Evolutionary conservation across 148 eudicot species (phyloP).

Genomic region (Spergularia marina): DNA sequence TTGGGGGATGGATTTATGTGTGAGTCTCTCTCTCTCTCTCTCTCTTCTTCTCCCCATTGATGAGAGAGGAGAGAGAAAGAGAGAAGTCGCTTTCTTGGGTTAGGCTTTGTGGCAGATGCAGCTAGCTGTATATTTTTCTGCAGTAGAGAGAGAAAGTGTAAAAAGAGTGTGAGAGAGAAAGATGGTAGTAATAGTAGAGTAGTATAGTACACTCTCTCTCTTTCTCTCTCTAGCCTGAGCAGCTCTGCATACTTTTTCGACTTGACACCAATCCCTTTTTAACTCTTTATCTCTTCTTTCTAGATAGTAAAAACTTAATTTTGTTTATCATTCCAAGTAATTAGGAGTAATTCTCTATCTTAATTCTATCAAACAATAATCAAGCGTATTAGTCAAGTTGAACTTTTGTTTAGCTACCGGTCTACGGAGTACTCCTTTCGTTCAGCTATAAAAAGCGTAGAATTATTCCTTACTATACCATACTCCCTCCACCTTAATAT

Average conservation of each 20-base stretch:
- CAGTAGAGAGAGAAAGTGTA: constrained; percentile 19
- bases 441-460: too few relatives aligned
- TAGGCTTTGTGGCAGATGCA: constrained; percentile 9
- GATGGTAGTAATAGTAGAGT: background rate
- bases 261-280: constrained; percentile 26
- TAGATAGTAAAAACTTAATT: background rate
- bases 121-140: constrained; percentile 32
- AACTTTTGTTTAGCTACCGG: too few relatives aligned
- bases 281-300: background rate
- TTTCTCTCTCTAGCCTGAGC: background rate
- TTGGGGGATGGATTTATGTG: too few relatives aligned
- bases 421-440: too few relatives aligned
- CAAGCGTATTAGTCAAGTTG: too few relatives aligned
- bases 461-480: too few relatives aligned
- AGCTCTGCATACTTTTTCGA: constrained; percentile 30
- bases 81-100: constrained; percentile 27
- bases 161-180: constrained; percentile 5
- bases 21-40: background rate
- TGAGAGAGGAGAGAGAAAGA: constrained; percentile 11
- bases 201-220: too few relatives aligned
- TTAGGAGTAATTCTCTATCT: too few relatives aligned
- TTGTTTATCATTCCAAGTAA: too few relatives aligned
- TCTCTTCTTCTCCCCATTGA: background rate
- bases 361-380: too few relatives aligned
- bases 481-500: too few relatives aligned